Base-by-base conservation (phyloP, 2,329 filamentous ascomycete species). In the Clarireedia sp. region DNA sequence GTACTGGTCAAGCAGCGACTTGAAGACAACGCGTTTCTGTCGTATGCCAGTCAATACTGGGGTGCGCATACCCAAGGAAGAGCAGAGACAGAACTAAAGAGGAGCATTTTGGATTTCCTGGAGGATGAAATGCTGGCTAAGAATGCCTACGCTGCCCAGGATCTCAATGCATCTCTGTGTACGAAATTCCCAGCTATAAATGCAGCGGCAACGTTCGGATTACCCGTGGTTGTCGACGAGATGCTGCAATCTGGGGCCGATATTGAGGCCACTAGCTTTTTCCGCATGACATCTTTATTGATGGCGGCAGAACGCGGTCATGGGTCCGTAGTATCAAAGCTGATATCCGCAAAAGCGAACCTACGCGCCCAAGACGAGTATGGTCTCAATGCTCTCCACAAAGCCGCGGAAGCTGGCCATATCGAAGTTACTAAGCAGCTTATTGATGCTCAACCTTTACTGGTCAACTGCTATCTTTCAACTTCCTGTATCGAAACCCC, bases 1-100 rank as follows among this genome's bases (percentile, higher is more conserved):
- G 4, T 10, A 37, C 7, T 23, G 10, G 9, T 45, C 19, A 45
- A 24, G 12, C 33, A 16, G n/a, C 57, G 66, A 3, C 33, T 68
- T 2, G 9, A 46, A 10, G n/a, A 23, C 6, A 44, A 70, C 57
- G 48, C 57, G 4, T 47, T 72, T 17, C 67, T 64, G 48, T 9
- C 56, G 1, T 72, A 73, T 48, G 67, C 68, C 1, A 61, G 67
- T 3, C n/a, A 17, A 0, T 56, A 68, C 57, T 72, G 69, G 70
- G 67, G 62, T 1, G 9, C 65, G 46, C 69, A 72, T 62, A 64
- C 45, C n/a, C 44, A 38, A 38, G 53, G 46, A 3, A 23, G 6
- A 7, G 26, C 29, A 4, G 47, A 38, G 19, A 21, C 14, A 24
- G 48, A 38, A 29, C 17, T 55, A 14, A 19, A 9, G 16, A 21